A percentile compares a stretch with the other conserved stretches of the same genome.
phyloP scores from a whole-genome alignment of 2,329 filamentous ascomycete genomes.

The Trichophyton simii region DNA sequence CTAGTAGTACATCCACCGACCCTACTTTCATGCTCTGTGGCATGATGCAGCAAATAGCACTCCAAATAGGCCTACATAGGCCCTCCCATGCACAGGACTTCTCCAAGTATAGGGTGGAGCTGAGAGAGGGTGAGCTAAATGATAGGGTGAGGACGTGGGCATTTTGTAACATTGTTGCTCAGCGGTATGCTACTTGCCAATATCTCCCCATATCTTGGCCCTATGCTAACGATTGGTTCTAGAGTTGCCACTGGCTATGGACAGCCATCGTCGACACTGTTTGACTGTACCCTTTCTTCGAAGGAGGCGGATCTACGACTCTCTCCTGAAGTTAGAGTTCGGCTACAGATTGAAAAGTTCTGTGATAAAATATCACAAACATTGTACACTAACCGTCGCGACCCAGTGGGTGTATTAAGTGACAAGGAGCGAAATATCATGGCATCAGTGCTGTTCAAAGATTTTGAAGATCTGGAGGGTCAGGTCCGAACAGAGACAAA shows the following conservation, averaged over 20 bases:
- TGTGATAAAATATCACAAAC: slow-evolving; percentile 45
- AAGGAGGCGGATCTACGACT: slow-evolving; percentile 37
- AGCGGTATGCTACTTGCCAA: slow-evolving; percentile 37
- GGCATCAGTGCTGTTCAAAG: slow-evolving; percentile 34
- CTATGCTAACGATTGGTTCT: not conserved
- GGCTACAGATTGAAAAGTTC: slow-evolving; percentile 47
- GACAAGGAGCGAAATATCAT: slow-evolving; percentile 34
- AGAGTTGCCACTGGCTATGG: slow-evolving; percentile 57
- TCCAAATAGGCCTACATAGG: slow-evolving; percentile 53
- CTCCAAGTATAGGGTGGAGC: slow-evolving; percentile 38
- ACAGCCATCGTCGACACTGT: slow-evolving; percentile 50
- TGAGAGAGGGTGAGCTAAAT: slow-evolving; percentile 50
- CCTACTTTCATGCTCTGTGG: slow-evolving; percentile 54
- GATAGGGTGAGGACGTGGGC: slow-evolving; percentile 57
- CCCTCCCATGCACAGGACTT: slow-evolving; percentile 50
- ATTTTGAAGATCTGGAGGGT: slow-evolving; percentile 42
- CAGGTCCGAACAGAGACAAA: slow-evolving; percentile 33
- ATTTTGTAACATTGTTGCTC: slow-evolving; percentile 54
- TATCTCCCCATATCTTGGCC: not conserved
- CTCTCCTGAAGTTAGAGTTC: slow-evolving; percentile 39
- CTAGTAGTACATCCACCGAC: slow-evolving; percentile 50
- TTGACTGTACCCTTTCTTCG: slow-evolving; percentile 44
- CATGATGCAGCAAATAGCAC: slow-evolving; percentile 56
- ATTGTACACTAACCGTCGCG: slow-evolving; percentile 44
- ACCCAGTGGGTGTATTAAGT: slow-evolving; percentile 40